Evolutionary conservation across 2,329 filamentous ascomycete species (phyloP).

Genomic region (Colletotrichum orchidophilum): DNA sequence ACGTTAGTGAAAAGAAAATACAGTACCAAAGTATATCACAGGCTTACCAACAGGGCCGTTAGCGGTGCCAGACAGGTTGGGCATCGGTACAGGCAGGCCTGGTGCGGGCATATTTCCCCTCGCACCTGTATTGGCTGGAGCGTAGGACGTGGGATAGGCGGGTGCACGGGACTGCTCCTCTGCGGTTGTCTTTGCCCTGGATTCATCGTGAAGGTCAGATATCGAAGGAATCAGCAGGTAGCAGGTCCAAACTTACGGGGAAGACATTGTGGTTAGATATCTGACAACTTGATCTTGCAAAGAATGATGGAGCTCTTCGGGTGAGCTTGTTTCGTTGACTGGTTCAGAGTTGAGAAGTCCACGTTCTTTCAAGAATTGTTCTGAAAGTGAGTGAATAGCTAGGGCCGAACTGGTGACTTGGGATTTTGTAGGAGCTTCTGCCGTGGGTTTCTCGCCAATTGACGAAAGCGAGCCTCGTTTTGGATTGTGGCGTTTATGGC

Average conservation of each 20-base stretch:
- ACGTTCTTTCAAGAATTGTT: slow-evolving; percentile 25
- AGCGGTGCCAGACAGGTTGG: slow-evolving; percentile 48
- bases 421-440: background rate
- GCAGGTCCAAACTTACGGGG: slow-evolving; percentile 4
- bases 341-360: slow-evolving; percentile 24
- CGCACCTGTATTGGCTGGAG: slow-evolving; percentile 13
- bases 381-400: slow-evolving; percentile 21
- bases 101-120: slow-evolving; percentile 13
- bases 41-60: slow-evolving; percentile 42
- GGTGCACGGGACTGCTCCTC: slow-evolving; percentile 21
- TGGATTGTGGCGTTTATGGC: slow-evolving; percentile 5
- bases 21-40: background rate
- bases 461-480: slow-evolving; percentile 13
- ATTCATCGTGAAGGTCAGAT: background rate
- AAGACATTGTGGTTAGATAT: slow-evolving; percentile 30
- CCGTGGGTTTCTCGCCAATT: slow-evolving; percentile 7
- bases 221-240: background rate
- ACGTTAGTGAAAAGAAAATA: background rate
- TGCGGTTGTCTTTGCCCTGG: slow-evolving; percentile 10
- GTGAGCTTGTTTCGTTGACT: slow-evolving; percentile 16
- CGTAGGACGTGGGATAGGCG: slow-evolving; percentile 26
- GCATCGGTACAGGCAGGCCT: slow-evolving; percentile 38
- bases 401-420: background rate
- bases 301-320: slow-evolving; percentile 24
- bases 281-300: slow-evolving; percentile 29